These are phyloP conservation scores for Marchantia paleacea DNA, from an alignment of 225 moss, liverwort and hornwort species.

Conservation along the genomic window DNA sequence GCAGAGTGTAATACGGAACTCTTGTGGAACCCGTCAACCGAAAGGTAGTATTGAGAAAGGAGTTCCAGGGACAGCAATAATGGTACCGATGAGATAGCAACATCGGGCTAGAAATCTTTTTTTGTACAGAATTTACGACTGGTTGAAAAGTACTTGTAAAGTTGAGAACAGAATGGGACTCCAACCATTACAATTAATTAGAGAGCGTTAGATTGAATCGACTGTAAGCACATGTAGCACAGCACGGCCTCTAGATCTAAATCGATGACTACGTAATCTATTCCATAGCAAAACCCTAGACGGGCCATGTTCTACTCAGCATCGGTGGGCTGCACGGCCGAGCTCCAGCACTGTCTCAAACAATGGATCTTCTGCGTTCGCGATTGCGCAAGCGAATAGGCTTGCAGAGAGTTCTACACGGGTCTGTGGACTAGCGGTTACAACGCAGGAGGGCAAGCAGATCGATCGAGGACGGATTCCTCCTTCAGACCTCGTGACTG, in stretches of 20 bases:
- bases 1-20: neutral
- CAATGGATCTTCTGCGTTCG: neutral
- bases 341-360: neutral
- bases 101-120: neutral
- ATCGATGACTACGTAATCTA: neutral
- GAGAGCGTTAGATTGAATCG: conserved; percentile 13
- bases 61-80: neutral
- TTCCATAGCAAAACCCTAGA: conserved; percentile 11
- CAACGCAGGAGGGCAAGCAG: neutral
- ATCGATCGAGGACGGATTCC: neutral
- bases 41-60: neutral
- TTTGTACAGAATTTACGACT: neutral
- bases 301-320: neutral
- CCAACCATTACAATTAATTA: conserved; percentile 11
- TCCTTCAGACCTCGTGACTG: conserved; percentile 16
- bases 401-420: neutral
- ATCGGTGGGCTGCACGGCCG: neutral
- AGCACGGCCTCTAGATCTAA: conserved; percentile 3
- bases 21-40: neutral
- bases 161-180: neutral
- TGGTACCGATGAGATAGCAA: neutral
- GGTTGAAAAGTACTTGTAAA: neutral
- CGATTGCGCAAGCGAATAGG: conserved; percentile 11
- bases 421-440: neutral
- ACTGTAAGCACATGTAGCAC: neutral